A percentile compares a stretch with the other conserved stretches of the same genome.
phyloP scores from a whole-genome alignment of 2,329 filamentous ascomycete species.

The Parascedosporium putredinis region DNA sequence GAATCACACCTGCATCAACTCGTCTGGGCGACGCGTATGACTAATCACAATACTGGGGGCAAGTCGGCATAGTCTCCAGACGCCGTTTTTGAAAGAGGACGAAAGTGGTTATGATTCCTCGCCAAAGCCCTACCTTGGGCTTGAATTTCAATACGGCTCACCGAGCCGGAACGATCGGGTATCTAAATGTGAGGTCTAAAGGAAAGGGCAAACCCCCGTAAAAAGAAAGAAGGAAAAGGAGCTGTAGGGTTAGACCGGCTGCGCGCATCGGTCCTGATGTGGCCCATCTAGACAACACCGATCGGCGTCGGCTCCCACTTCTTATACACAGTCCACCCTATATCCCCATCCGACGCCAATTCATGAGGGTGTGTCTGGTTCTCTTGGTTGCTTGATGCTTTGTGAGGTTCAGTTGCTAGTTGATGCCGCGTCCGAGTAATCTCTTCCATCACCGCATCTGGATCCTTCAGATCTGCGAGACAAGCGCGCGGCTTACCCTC shows the following conservation, averaged over 20 bases:
- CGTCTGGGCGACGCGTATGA: too few relatives aligned
- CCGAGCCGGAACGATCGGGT: too few relatives aligned
- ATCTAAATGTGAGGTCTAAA: constrained; percentile 4
- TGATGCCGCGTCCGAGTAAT: constrained; percentile 22
- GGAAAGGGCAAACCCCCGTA: too few relatives aligned
- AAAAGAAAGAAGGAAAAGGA: background rate
- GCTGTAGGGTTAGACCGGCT: too few relatives aligned
- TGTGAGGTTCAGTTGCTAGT: background rate
- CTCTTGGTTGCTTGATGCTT: background rate
- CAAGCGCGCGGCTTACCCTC: constrained; percentile 31
- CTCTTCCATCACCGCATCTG: constrained; percentile 28
- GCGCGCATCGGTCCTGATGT: too few relatives aligned
- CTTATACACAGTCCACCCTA: constrained; percentile 10
- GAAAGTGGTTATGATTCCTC: too few relatives aligned
- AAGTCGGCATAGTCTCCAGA: too few relatives aligned
- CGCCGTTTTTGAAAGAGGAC: too few relatives aligned
- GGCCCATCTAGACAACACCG: constrained; percentile 10
- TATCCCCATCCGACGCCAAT: constrained; percentile 4
- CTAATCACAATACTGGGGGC: too few relatives aligned
- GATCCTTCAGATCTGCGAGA: constrained; percentile 20
- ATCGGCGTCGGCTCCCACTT: constrained; percentile 13
- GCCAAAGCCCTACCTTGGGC: too few relatives aligned
- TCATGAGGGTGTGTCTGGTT: background rate
- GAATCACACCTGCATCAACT: too few relatives aligned
- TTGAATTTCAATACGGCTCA: too few relatives aligned